phyloP scores from a whole-genome alignment of 1,139 yeast genomes.

The Suhomyces maxii region DNA sequence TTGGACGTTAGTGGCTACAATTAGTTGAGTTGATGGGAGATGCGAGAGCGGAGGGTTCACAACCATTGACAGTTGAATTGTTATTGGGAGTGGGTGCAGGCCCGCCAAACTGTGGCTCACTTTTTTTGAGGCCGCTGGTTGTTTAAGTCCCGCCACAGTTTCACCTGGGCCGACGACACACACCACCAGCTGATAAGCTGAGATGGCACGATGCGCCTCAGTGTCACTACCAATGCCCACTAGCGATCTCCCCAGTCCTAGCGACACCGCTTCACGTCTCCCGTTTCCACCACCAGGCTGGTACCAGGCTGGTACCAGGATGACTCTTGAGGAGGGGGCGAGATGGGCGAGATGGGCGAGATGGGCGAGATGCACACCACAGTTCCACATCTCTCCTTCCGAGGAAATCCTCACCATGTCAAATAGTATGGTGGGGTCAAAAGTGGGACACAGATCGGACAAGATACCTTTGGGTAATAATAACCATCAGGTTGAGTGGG shows the following conservation, averaged over 20 bases:
- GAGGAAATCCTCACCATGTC: not conserved
- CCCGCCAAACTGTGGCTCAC: not conserved
- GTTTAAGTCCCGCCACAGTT: not conserved
- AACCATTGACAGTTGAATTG: too few species aligned
- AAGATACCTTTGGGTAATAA: not conserved
- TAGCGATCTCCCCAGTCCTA: too few species aligned
- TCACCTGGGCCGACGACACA: too few species aligned
- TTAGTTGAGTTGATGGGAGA: not conserved
- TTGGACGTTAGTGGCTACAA: not conserved
- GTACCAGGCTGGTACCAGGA: too few species aligned
- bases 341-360: not conserved
- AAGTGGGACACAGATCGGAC: not conserved
- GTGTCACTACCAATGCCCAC: too few species aligned
- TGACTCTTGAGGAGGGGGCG: not conserved
- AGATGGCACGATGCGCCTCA: not conserved
- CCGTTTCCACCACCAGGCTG: too few species aligned
- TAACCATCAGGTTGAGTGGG: too few species aligned
- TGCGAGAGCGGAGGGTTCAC: too few species aligned
- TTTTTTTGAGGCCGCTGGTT: constrained; percentile 1
- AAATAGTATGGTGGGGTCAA: not conserved
- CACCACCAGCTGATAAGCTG: too few species aligned
- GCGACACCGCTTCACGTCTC: too few species aligned
- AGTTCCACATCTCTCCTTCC: not conserved
- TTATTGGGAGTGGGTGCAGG: not conserved
- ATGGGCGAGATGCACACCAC: not conserved